Conservation (phyloP, 176 grass and related monocot species). For the Lolium rigidum region DNA sequence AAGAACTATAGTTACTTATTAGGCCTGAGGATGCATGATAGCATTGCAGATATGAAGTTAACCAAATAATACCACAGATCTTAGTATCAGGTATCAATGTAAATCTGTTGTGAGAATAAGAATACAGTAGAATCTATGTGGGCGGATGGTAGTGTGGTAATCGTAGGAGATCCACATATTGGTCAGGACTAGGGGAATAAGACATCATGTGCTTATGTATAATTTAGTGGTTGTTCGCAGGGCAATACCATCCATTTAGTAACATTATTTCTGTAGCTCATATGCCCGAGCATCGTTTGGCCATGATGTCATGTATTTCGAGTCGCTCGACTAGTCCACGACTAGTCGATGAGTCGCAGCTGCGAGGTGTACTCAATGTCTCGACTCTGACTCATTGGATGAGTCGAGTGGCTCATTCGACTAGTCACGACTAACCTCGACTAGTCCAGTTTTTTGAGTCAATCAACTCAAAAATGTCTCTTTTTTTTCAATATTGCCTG, state of each 20-base stretch:
- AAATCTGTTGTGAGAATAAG: no score
- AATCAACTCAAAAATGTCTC: no score
- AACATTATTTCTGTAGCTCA: conserved; percentile 26
- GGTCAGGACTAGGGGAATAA: background rate
- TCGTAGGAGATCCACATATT: conserved; percentile 13
- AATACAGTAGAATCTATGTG: conserved; percentile 22
- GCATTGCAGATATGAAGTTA: background rate
- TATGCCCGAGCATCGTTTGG: conserved; percentile 28
- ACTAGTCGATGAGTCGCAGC: no score
- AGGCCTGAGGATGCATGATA: background rate
- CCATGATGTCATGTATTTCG: background rate
- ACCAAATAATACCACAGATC: conserved; percentile 28
- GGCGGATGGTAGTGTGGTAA: background rate
- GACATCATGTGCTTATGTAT: conserved; percentile 27
- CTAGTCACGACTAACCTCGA: no score
- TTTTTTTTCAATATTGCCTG: no score
- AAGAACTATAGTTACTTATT: background rate
- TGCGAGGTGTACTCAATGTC: no score
- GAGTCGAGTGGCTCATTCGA: no score
- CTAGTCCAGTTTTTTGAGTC: no score
- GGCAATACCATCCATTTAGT: background rate
- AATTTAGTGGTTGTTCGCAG: conserved; percentile 11
- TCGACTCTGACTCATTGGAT: no score
- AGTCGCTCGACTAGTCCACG: no score
- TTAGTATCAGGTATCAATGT: conserved; percentile 36